Evolutionary conservation across 2,329 filamentous ascomycete genomes (phyloP), one percentile per base, ranked within the genome.

Genomic region (Magnaporthiopsis poae): DNA sequence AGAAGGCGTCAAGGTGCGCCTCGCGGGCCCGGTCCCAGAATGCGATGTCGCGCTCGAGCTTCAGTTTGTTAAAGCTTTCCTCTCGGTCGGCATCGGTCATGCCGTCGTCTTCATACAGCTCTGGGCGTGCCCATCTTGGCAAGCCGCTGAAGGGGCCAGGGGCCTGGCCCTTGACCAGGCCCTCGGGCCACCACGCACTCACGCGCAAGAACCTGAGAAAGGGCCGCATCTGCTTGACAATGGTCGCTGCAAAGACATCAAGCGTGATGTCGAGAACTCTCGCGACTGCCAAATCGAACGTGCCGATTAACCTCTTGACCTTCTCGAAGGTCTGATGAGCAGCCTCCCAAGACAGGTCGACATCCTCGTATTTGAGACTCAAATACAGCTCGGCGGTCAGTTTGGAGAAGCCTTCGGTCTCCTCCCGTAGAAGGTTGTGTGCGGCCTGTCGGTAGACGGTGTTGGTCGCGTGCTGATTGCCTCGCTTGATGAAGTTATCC

Each of bases 381-480:
- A 92, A 94, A 77, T 97, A 99, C 39, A 98, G 88, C 76, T 99
- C 95, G 0, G 94, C 97, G 68, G 96, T 88, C 62, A 99, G 86
- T 76, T 99, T 99, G 0, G 95, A 93, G 75, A 96, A 99, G 60
- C 96, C 95, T 78, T 99, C 95, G 0, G 92, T 92, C 77, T 99
- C 95, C 79, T 99, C 95, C 61, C 95, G 88, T 27, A 99, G 81
- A 9, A 99, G 80, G 73, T 99, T 99, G 81, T 96, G 98, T 76
- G 96, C 98, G 18, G 94, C 92, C 77, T 98, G 95, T 68, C 93
- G 89, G 76, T 99, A 99, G 0, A 99, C 84, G 5, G 95, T 82
- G 72, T 97, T 96, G 9, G 95, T 99, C 63, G 93, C 90, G 73
- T 96, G 92, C 66, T 94, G 88, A 70, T 96, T 92, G 21, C 90